Percentiles rank a stretch among this genome's conserved stretches.
Conservation (phyloP, 345 rosid species). For the Arabidopsis suecica region DNA sequence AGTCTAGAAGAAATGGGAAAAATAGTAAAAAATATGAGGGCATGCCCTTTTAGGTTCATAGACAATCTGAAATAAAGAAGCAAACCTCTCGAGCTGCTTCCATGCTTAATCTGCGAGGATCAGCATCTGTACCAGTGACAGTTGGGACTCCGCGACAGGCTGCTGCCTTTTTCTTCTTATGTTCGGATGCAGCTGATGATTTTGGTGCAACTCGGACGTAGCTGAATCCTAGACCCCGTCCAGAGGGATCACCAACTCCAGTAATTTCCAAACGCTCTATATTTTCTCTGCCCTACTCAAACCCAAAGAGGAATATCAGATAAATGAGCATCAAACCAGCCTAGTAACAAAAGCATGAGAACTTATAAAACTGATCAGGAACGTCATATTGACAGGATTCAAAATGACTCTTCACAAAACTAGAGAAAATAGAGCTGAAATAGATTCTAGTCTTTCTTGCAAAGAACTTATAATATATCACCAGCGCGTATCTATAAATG, state of each 20-base stretch:
- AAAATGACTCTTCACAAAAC: neutral
- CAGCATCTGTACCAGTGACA: constrained; percentile 99
- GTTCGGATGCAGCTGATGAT: constrained; percentile 79
- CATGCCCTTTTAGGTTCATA: neutral
- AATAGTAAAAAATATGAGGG: constrained; percentile 14
- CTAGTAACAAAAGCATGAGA: constrained; percentile 10
- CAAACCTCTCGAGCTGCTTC: constrained; percentile 98
- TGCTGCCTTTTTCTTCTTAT: constrained; percentile 80
- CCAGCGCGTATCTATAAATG: neutral
- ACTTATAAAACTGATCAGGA: constrained; percentile 3
- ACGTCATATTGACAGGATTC: constrained; percentile 8
- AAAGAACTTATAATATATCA: constrained; percentile 1
- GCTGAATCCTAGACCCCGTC: constrained; percentile 97
- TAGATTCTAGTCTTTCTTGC: constrained; percentile 28
- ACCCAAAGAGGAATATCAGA: constrained; percentile 33
- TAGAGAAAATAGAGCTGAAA: constrained; percentile 22
- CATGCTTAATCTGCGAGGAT: constrained; percentile 97
- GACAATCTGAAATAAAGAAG: constrained; percentile 33
- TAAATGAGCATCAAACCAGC: constrained; percentile 6
- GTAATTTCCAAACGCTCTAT: constrained; percentile 98
- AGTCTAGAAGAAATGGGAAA: neutral
- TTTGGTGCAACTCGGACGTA: constrained; percentile 89
- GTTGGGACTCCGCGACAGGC: constrained; percentile 85
- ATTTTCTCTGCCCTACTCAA: constrained; percentile 86
- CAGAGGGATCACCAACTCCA: constrained; percentile 99